phyloP scores from a whole-genome alignment of 768 basidiomycete species.

The Myochromella boudieri region DNA sequence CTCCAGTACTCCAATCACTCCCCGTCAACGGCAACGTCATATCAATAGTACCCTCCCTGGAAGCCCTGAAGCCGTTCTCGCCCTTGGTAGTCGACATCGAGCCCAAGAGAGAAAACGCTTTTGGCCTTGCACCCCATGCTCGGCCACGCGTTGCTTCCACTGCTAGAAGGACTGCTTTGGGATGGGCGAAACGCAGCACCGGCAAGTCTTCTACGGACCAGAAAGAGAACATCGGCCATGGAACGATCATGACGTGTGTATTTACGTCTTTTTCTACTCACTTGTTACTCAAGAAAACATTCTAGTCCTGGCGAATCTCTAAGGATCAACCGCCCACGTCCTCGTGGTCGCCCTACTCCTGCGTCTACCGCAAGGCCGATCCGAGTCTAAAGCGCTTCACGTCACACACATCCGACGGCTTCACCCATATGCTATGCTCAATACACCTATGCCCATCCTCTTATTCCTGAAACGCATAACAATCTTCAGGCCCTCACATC shows the following conservation, averaged over 20 bases:
- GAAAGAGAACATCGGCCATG: conserved; percentile 51
- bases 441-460: conserved; percentile 9
- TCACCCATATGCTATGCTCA: conserved; percentile 14
- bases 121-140: conserved; percentile 31
- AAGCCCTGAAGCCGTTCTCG: conserved; percentile 42
- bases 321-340: conserved; percentile 49
- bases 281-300: conserved; percentile 4
- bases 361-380: conserved; percentile 37
- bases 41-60: conserved; percentile 34
- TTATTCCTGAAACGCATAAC: conserved; percentile 1
- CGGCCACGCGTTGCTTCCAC: conserved; percentile 56
- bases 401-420: conserved; percentile 1
- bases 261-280: not conserved
- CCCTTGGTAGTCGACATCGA: conserved; percentile 37
- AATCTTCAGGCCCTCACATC: not conserved
- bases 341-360: conserved; percentile 47
- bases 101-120: conserved; percentile 37
- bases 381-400: conserved; percentile 26
- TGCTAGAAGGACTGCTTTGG: conserved; percentile 56
- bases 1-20: conserved; percentile 43
- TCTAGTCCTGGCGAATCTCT: conserved; percentile 47
- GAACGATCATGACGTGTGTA: conserved; percentile 57
- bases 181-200: conserved; percentile 63
- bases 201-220: conserved; percentile 52
- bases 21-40: conserved; percentile 41